Base-by-base conservation (phyloP, 768 basidiomycete genomes). In the Collybiopsis confluens region DNA sequence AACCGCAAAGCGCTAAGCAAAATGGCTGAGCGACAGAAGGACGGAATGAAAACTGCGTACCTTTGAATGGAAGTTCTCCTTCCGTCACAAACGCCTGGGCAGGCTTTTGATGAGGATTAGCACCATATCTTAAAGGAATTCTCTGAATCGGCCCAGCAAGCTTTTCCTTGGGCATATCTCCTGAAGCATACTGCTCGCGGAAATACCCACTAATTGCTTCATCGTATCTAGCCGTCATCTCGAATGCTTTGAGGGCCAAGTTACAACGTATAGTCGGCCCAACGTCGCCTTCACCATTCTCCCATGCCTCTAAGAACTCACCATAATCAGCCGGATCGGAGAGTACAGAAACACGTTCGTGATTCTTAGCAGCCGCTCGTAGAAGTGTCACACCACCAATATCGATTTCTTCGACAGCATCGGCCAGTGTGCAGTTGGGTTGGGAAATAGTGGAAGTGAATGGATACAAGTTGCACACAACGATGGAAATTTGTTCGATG, bases 401-500 rank as follows among this genome's bases (percentile, higher is more conserved):
- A 71, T 99, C 97, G 61, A 99, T 89, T 70, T 99, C 97, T 68
- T 99, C 97, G 55, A 98, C 87, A 4, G 96, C 96, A 45, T 88
- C 88, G 2, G 91, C 83, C 56, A 98, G 82, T 10, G 92, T 94
- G 72, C 94, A 95, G 59, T 82, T 82, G 0, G 93, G 90, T 61
- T 86, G 83, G 0, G 95, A 81, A 66, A 96, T 90, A 45, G 95
- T 97, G 20, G 85, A 82, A 28, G 90, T 83, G 74, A 99, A 99
- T 0, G 97, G 97, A 75, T 99, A 98, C 49, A 99, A 84, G 69
- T 99, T 99, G 84, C 97, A 99, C 57, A 97, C 94, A 54, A 99
- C 96, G 74, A 99, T 88, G 53, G 89, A 86, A 72, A 98, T 98
- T 57, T 91, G 90, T 5, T 90, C 82, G 70, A 99, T 98, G 55